Evolutionary conservation across 805 yeast genomes (phyloP), one percentile per base, ranked within the genome.

Genomic region (Ogataea methylovora): DNA sequence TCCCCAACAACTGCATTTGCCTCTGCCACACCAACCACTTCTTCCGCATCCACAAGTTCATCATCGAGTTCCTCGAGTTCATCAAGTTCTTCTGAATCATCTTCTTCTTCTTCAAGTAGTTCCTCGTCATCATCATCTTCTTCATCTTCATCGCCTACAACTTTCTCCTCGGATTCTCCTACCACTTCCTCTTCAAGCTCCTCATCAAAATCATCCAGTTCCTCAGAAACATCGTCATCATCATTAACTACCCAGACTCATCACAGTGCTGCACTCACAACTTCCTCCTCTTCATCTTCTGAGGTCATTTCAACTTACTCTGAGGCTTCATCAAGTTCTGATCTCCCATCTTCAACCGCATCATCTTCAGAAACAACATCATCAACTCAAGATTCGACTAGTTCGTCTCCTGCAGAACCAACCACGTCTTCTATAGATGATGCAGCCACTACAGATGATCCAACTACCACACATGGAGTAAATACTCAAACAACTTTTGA

Each of bases 11-110:
- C 37, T 8, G 18, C 36, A n/a, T 24, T 46, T 24, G 17, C 49
- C 2, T 27, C 53, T 8, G 20, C 43, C 12, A 33, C 52, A 13
- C 29, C 46, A 16, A 29, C 43, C 30, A 23, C 46, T 16, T 27
- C 44, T 19, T 29, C 38, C 13, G 17, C 39, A 9, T 10, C 16
- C 11, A n/a, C 55, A 11, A 31, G 58, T 14, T 41, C 67, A 23
- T 41, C 66, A n/a, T 35, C 61, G 16, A 30, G 62, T 14, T 26
- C 61, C n/a, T 30, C 60, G 61, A 24, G 52, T 15, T 27, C 56
- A 9, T 22, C 49, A 3, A 20, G 52, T 9, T 18, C 43, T 14
- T 33, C 51, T 14, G 41, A 67, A 22, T 41, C 66, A n/a, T 34
- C 61, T 18, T 30, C 62, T 14, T 27, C 61, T 17, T 26, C 55